A percentile compares a stretch with the other conserved stretches of the same genome.
These are phyloP conservation scores for Citrus unshiu DNA, from an alignment of 345 rosid genomes.

Conservation along the genomic window DNA sequence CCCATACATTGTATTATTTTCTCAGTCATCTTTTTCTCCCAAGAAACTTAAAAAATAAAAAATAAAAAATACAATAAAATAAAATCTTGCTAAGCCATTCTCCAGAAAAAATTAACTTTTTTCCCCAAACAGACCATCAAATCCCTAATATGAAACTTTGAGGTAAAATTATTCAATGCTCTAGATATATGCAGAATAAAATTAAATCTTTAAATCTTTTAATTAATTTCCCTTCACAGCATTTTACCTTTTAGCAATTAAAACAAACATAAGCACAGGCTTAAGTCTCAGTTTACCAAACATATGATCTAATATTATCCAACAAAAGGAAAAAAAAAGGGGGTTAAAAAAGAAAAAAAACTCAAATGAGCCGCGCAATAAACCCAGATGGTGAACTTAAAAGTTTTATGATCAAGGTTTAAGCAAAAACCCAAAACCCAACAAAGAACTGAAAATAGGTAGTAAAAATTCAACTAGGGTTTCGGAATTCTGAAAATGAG, in stretches of 20 bases:
- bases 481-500: not conserved
- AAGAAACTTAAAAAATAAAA: too few species aligned
- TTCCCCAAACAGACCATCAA: not conserved
- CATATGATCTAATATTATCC: not conserved
- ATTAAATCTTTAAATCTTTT: not conserved
- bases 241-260: not conserved
- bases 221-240: not conserved
- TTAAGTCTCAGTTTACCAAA: not conserved
- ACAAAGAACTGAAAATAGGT: not conserved
- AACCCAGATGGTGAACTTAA: not conserved
- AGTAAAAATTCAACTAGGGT: not conserved
- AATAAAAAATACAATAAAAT: not conserved
- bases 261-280: not conserved
- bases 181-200: not conserved
- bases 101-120: not conserved
- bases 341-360: not conserved
- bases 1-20: not conserved
- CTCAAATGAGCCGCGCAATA: not conserved
- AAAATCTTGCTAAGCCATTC: not conserved
- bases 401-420: not conserved
- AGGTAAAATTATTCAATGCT: not conserved
- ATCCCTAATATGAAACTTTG: not conserved
- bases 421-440: not conserved
- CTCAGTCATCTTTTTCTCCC: not conserved
- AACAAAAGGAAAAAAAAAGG: not conserved